Percentiles rank a stretch among this genome's conserved stretches.
These are phyloP conservation scores for Cystobasidium onofrii DNA, from an alignment of 768 basidiomycete genomes.

Conservation along the genomic window DNA sequence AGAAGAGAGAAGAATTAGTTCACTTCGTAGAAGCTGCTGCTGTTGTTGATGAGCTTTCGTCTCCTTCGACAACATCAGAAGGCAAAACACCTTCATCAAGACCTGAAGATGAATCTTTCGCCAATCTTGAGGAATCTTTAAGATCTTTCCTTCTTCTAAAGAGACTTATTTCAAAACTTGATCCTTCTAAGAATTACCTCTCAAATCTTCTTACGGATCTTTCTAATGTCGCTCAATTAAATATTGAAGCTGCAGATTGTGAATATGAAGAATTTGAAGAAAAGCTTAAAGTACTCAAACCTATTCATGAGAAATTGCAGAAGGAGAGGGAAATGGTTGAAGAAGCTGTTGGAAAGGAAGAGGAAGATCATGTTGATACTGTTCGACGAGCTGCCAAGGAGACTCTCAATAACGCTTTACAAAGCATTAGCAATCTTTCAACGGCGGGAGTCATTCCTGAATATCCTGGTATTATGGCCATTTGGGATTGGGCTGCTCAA, in stretches of 20 bases:
- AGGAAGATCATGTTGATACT: constrained; percentile 61
- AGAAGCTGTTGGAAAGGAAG: constrained; percentile 65
- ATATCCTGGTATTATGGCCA: constrained; percentile 48
- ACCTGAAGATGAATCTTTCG: constrained; percentile 54
- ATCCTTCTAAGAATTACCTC: constrained; percentile 85
- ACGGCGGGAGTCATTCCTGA: constrained; percentile 41
- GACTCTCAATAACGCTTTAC: constrained; percentile 61
- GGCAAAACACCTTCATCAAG: constrained; percentile 46
- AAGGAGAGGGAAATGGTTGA: constrained; percentile 64
- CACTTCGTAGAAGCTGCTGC: constrained; percentile 92
- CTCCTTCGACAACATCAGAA: constrained; percentile 42
- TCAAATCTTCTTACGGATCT: constrained; percentile 81
- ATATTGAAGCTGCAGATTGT: constrained; percentile 71
- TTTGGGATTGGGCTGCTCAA: constrained; percentile 48
- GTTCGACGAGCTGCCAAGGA: constrained; percentile 55
- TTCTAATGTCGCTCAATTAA: constrained; percentile 74
- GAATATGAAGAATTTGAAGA: constrained; percentile 65
- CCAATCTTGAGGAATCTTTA: constrained; percentile 76
- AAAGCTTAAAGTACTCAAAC: constrained; percentile 62
- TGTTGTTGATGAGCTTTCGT: constrained; percentile 42
- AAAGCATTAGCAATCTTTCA: constrained; percentile 60
- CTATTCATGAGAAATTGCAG: constrained; percentile 82
- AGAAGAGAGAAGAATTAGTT: constrained; percentile 83
- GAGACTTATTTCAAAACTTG: constrained; percentile 89
- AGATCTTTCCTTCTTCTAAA: constrained; percentile 93